Base-by-base conservation (phyloP, 2,329 filamentous ascomycete genomes). In the Chaetomium strumarium region DNA sequence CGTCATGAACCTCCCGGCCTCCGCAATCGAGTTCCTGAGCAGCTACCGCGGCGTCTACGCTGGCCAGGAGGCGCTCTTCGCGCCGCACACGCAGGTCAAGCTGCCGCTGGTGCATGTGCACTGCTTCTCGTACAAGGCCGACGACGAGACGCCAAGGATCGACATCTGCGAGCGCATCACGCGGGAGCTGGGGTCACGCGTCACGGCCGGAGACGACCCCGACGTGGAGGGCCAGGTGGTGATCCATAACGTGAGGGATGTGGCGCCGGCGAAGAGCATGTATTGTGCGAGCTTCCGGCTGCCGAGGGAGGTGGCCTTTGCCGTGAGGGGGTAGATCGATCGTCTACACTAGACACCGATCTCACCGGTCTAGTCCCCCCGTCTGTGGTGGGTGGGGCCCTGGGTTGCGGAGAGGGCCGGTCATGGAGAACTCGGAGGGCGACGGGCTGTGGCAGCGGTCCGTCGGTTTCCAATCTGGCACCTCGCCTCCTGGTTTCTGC, bases 1-100 rank as follows among this genome's bases (percentile, higher is more conserved):
- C 68, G 87, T 97, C 60, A 96, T 99, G 89, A 99, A 99, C 70
- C 84, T 99, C 14, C 93, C 93, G 0, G 93, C 91, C 1, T 87
- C 84, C 1, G 92, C 93, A 1, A 85, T 93, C 55, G 84, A 87
- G 53, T 99, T 99, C 67, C 77, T 96, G 19, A 74, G 75, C 51
- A 65, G 63, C 74, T 95, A 90, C 75, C 80, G 83, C 17, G 92
- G 93, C 5, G 70, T 96, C 14, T 97, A 96, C 66, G 72, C 79
- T n/a, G 83, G 83, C 3, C 76, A 81, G 20, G 83, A 90, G 66
- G 57, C 68, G 1, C 74, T 89, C 1, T 91, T 92, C 61, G 65
- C 70, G 29, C 81, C 84, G 1, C 68, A 79, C 53, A 85, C 81
- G 1, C 66, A 67, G 9, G 74, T 74, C 11, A 75, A 76, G 55